A percentile compares a stretch with the other conserved stretches of the same genome.
phyloP scores from a whole-genome alignment of 345 rosid genomes.

The Salix suchowensis region DNA sequence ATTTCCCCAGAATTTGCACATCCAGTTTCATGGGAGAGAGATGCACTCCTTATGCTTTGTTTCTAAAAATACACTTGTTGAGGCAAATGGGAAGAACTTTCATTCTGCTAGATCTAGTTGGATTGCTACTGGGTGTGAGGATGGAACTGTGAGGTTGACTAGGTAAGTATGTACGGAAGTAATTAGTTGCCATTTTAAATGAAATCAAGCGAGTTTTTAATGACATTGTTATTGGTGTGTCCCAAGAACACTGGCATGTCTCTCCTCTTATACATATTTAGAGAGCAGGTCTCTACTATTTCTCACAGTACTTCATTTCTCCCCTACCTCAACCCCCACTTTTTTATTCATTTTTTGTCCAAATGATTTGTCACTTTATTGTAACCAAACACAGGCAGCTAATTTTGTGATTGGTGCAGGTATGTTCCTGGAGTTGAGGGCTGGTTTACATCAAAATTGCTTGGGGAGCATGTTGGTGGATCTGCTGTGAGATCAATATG shows the following conservation, averaged over 20 bases:
- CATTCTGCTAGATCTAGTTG: slow-evolving; percentile 49
- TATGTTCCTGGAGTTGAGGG: slow-evolving; percentile 50
- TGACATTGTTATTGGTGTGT: background rate
- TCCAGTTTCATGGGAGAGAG: slow-evolving; percentile 96
- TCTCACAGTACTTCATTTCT: background rate
- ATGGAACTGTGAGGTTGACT: slow-evolving; percentile 95
- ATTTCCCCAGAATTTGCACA: slow-evolving; percentile 64
- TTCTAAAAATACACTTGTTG: slow-evolving; percentile 32
- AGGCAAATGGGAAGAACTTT: slow-evolving; percentile 21
- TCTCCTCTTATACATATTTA: background rate
- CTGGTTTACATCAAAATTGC: slow-evolving; percentile 73
- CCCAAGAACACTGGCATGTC: background rate
- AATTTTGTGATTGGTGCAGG: slow-evolving; percentile 35
- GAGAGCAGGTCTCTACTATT: background rate
- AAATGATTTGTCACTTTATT: background rate
- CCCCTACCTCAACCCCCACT: background rate
- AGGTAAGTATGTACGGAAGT: slow-evolving; percentile 37
- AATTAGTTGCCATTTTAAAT: background rate
- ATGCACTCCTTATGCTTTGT: slow-evolving; percentile 83
- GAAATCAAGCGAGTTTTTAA: slow-evolving; percentile 1
- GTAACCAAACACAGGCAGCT: background rate
- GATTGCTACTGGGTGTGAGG: slow-evolving; percentile 97
- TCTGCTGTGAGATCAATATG: slow-evolving; percentile 93
- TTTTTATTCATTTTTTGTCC: background rate
- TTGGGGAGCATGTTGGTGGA: slow-evolving; percentile 97